Evolutionary conservation across 345 rosid species (phyloP).

Genomic region (Triadica sebifera): DNA sequence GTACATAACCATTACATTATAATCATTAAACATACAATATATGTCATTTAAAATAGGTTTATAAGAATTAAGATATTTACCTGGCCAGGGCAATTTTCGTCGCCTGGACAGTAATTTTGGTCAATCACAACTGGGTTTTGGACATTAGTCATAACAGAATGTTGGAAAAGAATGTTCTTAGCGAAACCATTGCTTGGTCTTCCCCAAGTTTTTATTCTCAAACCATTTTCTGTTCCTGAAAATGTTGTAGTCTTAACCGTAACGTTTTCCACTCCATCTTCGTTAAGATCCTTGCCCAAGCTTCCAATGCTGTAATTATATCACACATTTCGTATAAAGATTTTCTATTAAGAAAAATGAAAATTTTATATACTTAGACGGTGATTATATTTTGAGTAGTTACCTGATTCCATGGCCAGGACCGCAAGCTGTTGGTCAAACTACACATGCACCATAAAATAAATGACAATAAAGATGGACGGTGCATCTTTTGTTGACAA

Average conservation of each 20-base stretch:
- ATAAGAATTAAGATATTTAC: background rate
- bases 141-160: constrained; percentile 20
- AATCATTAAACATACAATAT: too few relatives aligned
- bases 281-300: constrained; percentile 19
- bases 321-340: background rate
- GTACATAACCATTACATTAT: too few relatives aligned
- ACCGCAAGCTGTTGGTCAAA: too few relatives aligned
- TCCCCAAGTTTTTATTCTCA: constrained; percentile 27
- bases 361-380: too few relatives aligned
- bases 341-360: too few relatives aligned
- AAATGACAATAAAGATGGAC: too few relatives aligned
- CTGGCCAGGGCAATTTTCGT: constrained; percentile 16
- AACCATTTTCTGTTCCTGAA: constrained; percentile 18
- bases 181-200: constrained; percentile 24
- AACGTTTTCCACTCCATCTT: constrained; percentile 27
- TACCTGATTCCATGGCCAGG: constrained; percentile 77
- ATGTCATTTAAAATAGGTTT: background rate
- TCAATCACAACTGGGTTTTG: constrained; percentile 24
- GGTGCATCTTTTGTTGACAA: too few relatives aligned
- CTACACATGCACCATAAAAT: too few relatives aligned
- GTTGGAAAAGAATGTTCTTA: constrained; percentile 16
- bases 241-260: constrained; percentile 19
- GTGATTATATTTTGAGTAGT: too few relatives aligned
- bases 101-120: constrained; percentile 20
- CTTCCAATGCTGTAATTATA: constrained; percentile 28